These are phyloP conservation scores for Boletus eberwhitei DNA, from an alignment of 768 basidiomycete genomes.

Conservation along the genomic window DNA sequence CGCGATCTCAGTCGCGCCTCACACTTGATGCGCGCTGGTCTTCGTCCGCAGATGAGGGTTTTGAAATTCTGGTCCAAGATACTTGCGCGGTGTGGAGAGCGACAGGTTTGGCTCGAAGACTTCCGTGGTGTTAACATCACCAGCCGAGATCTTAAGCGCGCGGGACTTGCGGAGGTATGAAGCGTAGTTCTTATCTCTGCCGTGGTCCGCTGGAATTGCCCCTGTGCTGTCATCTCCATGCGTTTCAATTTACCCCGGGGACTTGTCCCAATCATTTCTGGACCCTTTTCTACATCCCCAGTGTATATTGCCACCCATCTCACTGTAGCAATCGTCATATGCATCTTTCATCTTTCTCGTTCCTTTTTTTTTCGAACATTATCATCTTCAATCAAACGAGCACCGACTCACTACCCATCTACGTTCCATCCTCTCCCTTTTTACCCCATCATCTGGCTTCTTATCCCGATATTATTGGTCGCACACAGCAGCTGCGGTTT, in stretches of 20 bases:
- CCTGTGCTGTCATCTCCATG: not conserved
- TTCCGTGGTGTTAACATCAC: conserved; percentile 59
- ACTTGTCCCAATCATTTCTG: conserved; percentile 14
- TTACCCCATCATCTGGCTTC: not conserved
- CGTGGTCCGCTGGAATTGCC: not conserved
- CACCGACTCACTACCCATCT: not conserved
- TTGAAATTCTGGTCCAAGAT: conserved; percentile 51
- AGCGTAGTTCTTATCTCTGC: not conserved
- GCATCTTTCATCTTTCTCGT: conserved; percentile 20
- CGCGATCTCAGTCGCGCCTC: conserved; percentile 64
- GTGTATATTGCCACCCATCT: conserved; percentile 31
- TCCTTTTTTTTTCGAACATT: conserved; percentile 1
- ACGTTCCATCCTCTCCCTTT: conserved; percentile 17
- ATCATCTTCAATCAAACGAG: not conserved
- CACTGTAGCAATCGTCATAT: conserved; percentile 30
- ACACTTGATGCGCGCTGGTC: conserved; percentile 46
- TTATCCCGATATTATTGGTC: not conserved
- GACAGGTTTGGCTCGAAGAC: conserved; percentile 65
- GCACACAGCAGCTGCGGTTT: not conserved
- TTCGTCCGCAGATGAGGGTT: conserved; percentile 34
- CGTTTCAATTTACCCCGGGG: not conserved
- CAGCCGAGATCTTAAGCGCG: conserved; percentile 38
- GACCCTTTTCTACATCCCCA: conserved; percentile 19
- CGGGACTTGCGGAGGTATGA: conserved; percentile 24
- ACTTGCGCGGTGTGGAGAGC: conserved; percentile 46